Base-by-base conservation (phyloP, 1,284 basidiomycete genomes). In the Irpex rosettiformis region DNA sequence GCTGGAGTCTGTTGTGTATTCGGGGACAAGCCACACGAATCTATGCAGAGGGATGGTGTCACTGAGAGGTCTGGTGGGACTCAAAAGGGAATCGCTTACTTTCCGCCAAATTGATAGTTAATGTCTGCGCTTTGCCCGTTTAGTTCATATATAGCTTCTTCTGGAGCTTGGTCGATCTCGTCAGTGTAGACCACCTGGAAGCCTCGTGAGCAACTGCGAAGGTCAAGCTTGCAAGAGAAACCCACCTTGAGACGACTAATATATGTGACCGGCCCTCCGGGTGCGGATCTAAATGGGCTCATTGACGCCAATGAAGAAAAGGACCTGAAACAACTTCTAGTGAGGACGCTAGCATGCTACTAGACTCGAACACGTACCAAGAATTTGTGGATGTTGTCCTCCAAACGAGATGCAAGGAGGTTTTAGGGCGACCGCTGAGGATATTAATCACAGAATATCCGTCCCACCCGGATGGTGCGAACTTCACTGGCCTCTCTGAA, bases 1-100 rank as follows among this genome's bases (percentile, higher is more conserved):
- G 43, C 16, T 24, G 21, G 52, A 22, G 43, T 58, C 57, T 22
- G 52, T 54, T 3, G 57, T 58, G 52, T 54, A 58, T 40, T 58
- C 57, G 1, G 57, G 57, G 2, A 49, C 52, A 29, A 58, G 57
- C 57, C 57, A 58, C 21, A 58, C 57, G 33, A 48, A 58, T 54
- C 56, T 57, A 28, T 29, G 7, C 4, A 7, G 25, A 18, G 13
- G 8, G 13, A 37, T 25, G 6, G 10, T 2, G 56, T 43, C 21
- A 42, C 21, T 21, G 11, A 13, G 2, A 28, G 13, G n/a, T n/a
- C n/a, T n/a, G n/a, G n/a, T n/a, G n/a, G n/a, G n/a, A n/a, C n/a
- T n/a, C n/a, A n/a, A 22, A 16, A 37, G 48, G 3, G 56, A 25
- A 16, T 27, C 11, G 18, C 56, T 25, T 13, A 57, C 56, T 58